Percentiles rank a stretch among this genome's conserved stretches.
These are phyloP conservation scores for Globisporangium rhizosaccharum DNA, from an alignment of 352 stramenopile species.

Conservation along the genomic window DNA sequence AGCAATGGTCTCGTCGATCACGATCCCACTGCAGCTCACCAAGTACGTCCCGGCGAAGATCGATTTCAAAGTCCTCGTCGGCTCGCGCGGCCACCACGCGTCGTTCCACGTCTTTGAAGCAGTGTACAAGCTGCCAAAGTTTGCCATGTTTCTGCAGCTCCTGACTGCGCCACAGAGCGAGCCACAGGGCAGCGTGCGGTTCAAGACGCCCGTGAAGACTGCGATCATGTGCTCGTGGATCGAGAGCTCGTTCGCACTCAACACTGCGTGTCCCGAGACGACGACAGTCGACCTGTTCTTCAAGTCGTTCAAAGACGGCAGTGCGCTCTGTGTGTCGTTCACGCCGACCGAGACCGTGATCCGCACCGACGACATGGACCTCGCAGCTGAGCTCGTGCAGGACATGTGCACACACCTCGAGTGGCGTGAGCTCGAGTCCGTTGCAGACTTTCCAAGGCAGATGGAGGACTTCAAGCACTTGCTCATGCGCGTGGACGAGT, in stretches of 20 bases:
- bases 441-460: constrained; percentile 84
- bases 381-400: constrained; percentile 86
- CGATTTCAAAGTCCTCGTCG: constrained; percentile 73
- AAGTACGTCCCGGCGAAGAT: constrained; percentile 67
- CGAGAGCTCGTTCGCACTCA: constrained; percentile 55
- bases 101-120: constrained; percentile 88
- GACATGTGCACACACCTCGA: constrained; percentile 81
- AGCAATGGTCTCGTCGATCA: constrained; percentile 35
- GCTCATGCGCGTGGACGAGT: constrained; percentile 77
- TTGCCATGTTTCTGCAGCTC: constrained; percentile 76
- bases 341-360: constrained; percentile 56
- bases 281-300: constrained; percentile 49
- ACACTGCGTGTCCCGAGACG: constrained; percentile 30
- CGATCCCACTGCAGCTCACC: constrained; percentile 48
- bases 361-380: constrained; percentile 79
- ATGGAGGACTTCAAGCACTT: constrained; percentile 79
- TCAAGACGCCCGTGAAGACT: constrained; percentile 64
- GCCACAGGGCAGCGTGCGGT: constrained; percentile 53
- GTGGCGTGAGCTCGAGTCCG: constrained; percentile 81
- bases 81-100: constrained; percentile 66
- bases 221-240: constrained; percentile 74
- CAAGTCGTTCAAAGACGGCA: constrained; percentile 52
- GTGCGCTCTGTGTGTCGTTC: constrained; percentile 37
- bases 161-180: constrained; percentile 19
- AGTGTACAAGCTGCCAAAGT: constrained; percentile 75